Base-by-base conservation (phyloP, 1,284 basidiomycete species). In the Ceratobasidium sp. region DNA sequence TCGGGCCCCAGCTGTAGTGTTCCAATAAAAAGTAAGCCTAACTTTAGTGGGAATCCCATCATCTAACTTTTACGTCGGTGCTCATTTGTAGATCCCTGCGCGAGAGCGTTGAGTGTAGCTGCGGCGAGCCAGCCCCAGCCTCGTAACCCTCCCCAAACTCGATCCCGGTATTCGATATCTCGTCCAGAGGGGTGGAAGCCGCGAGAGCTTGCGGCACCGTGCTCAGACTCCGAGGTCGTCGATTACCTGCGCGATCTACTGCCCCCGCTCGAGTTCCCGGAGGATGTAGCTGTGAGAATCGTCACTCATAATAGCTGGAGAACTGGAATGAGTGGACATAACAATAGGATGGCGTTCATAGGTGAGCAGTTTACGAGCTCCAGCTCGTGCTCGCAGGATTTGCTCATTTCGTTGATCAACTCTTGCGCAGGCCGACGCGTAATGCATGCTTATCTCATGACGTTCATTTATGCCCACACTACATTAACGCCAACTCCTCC, bases 271-370 rank as follows among this genome's bases (percentile, higher is more conserved):
- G 83, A 88, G 65, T 94, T 94, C 80, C 88, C 91, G 7, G 84
- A 85, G 8, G 90, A 92, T 77, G 85, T 93, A 48, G 90, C 92
- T 7, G 84, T 85, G 77, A 88, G 92, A 75, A 86, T 93, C 79
- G 83, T 94, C 76, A 94, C 93, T 1, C 93, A 94, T 80, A 85
- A 85, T 5, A 93, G 91, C 82, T 92, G 93, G 73, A 74, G 66
- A 41, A 69, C 57, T 41, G 73, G 73, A 85, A 63, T 85, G 87
- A 59, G 54, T 71, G 91, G 92, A 1, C 91, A 93, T 81, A 94
- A 93, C 78, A 88, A 85, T 56, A 87, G 89, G 9, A 81, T 92
- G 50, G 84, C 87, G 45, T 94, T 94, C 79, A 85, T 93, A 54
- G 92, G 92, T 92, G 75, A 63, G 77, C 29, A 15, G 11, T 17